Evolutionary conservation across 1,139 yeast species (phyloP).

Genomic region (Kazachstania sp.): DNA sequence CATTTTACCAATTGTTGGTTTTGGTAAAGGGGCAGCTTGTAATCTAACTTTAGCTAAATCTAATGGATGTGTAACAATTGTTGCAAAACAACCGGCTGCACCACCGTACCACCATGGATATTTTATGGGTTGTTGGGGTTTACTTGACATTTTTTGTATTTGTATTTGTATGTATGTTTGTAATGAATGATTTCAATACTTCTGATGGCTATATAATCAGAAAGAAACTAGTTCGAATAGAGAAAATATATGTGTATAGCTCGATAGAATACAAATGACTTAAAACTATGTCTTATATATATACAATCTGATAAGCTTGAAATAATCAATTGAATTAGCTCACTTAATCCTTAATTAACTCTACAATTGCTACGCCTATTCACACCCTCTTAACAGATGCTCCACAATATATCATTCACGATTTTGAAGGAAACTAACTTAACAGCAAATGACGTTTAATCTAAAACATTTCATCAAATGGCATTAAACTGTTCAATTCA

Average conservation of each 20-base stretch:
- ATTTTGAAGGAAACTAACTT: not conserved
- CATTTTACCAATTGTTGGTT: constrained; percentile 55
- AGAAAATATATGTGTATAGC: not conserved
- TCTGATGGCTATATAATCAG: too few relatives aligned
- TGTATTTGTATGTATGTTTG: not conserved
- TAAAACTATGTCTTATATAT: too few relatives aligned
- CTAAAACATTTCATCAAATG: not conserved
- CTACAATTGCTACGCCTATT: too few relatives aligned
- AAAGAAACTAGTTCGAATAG: too few relatives aligned
- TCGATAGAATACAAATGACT: too few relatives aligned
- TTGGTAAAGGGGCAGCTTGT: constrained; percentile 55
- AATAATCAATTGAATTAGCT: too few relatives aligned
- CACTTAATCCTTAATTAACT: too few relatives aligned
- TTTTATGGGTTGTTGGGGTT: constrained; percentile 12
- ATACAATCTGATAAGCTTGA: too few relatives aligned
- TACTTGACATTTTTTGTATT: not conserved
- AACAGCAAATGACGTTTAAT: not conserved
- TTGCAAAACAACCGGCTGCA: constrained; percentile 58
- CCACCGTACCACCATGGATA: constrained; percentile 54
- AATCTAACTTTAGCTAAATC: constrained; percentile 76
- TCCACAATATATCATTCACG: not conserved
- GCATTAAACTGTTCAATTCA: not conserved
- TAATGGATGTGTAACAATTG: constrained; percentile 68
- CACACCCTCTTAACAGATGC: not conserved
- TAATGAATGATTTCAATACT: not conserved